Evolutionary conservation across 2,329 filamentous ascomycete genomes (phyloP).

Genomic region (Cercospora brassicicola): DNA sequence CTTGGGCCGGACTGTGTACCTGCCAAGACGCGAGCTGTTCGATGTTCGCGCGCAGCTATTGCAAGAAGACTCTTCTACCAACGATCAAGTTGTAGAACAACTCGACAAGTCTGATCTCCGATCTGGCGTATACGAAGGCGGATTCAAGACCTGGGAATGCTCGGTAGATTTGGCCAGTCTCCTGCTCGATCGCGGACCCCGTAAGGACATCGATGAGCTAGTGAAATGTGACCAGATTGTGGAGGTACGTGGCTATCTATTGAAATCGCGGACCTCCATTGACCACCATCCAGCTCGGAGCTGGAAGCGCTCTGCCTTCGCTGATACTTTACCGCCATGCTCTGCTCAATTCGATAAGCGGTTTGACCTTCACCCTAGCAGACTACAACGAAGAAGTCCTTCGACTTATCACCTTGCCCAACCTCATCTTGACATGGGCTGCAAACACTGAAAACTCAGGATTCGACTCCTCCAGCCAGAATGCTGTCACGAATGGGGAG

Average conservation of each 20-base stretch:
- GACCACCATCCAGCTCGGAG: conserved; percentile 61
- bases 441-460: conserved; percentile 26
- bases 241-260: conserved; percentile 40
- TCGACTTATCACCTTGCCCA: conserved; percentile 75
- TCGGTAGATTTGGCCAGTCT: conserved; percentile 75
- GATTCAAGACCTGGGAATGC: conserved; percentile 89
- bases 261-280: neutral
- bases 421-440: conserved; percentile 69
- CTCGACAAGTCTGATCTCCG: conserved; percentile 72
- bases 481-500: conserved; percentile 50
- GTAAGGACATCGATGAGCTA: conserved; percentile 53
- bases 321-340: conserved; percentile 68
- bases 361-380: conserved; percentile 64
- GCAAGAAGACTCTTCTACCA: conserved; percentile 58
- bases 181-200: conserved; percentile 50
- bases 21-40: conserved; percentile 77
- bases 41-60: conserved; percentile 80
- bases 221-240: conserved; percentile 52
- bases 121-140: conserved; percentile 80
- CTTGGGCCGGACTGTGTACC: conserved; percentile 52
- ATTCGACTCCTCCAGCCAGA: neutral
- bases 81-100: conserved; percentile 55
- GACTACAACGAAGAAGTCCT: conserved; percentile 81
- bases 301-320: conserved; percentile 73
- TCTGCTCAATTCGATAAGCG: conserved; percentile 47